Conservation (phyloP, 116 monocot species). For the Posidonia oceanica region DNA sequence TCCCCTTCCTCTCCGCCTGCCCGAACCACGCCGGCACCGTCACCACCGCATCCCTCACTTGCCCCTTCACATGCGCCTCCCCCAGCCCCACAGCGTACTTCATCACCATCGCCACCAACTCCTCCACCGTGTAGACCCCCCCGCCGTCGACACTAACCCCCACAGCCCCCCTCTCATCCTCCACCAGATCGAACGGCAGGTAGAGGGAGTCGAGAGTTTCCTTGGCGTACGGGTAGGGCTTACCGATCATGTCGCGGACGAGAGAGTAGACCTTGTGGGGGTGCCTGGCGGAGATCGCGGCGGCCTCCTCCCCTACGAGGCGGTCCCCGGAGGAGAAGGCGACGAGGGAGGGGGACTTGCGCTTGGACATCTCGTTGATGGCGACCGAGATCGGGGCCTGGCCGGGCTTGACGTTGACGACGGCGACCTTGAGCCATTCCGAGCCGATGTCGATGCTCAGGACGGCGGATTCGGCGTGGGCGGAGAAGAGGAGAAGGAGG, state of each 20-base stretch:
- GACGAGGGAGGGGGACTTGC: constrained; percentile 90
- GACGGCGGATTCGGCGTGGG: constrained; percentile 38
- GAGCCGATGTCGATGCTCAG: constrained; percentile 88
- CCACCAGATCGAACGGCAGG: constrained; percentile 75
- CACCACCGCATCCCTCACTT: constrained; percentile 68
- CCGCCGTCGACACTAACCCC: constrained; percentile 60
- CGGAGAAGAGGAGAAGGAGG: constrained; percentile 4
- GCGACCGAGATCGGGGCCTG: constrained; percentile 82
- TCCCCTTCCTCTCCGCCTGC: constrained; percentile 82
- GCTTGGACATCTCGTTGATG: constrained; percentile 99
- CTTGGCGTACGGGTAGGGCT: constrained; percentile 40
- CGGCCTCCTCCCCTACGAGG: constrained; percentile 86
- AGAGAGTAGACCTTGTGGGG: constrained; percentile 79
- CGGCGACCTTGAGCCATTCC: constrained; percentile 92
- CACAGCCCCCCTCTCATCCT: constrained; percentile 58
- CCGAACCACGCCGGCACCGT: constrained; percentile 85
- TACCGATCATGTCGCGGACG: constrained; percentile 70
- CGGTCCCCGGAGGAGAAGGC: constrained; percentile 63
- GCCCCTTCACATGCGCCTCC: constrained; percentile 46
- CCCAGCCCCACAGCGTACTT: constrained; percentile 55
- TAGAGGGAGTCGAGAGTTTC: constrained; percentile 35
- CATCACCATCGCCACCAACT: constrained; percentile 81
- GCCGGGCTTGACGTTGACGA: constrained; percentile 78
- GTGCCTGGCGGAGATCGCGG: constrained; percentile 74
- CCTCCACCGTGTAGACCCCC: constrained; percentile 63